Conservation (phyloP, 2,329 filamentous ascomycete species). For the Neurospora sp. region DNA sequence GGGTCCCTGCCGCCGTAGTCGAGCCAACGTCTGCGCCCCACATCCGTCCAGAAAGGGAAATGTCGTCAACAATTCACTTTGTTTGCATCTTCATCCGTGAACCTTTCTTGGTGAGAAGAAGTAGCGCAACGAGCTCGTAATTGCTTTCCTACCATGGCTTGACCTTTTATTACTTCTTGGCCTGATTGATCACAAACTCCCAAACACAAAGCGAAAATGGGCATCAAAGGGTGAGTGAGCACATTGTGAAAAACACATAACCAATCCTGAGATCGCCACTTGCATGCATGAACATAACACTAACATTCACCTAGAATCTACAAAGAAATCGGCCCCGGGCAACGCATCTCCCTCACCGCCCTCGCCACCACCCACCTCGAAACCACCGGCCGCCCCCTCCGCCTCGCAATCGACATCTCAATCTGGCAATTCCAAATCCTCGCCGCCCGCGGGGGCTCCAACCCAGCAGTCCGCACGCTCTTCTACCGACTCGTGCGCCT, state of each 20-base stretch:
- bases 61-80: background rate
- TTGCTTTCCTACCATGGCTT: background rate
- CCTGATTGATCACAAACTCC: no score
- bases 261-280: background rate
- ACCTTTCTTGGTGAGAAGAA: background rate
- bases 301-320: slow-evolving; percentile 57
- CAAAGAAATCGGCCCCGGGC: slow-evolving; percentile 74
- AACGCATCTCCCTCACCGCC: slow-evolving; percentile 72
- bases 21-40: background rate
- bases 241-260: background rate
- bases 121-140: background rate
- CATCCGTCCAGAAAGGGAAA: background rate
- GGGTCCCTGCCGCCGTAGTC: background rate
- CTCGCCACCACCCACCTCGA: slow-evolving; percentile 72
- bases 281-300: no score
- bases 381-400: slow-evolving; percentile 59
- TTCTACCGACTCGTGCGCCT: slow-evolving; percentile 74
- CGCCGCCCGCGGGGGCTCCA: slow-evolving; percentile 69
- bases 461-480: slow-evolving; percentile 81
- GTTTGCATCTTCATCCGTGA: background rate
- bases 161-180: background rate
- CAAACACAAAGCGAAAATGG: slow-evolving; percentile 33
- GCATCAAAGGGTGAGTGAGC: slow-evolving; percentile 50
- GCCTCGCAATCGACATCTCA: slow-evolving; percentile 85
- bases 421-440: slow-evolving; percentile 97